Percentiles rank a stretch among this genome's conserved stretches.
These are phyloP conservation scores for Mortierella sp. DNA, from an alignment of 371 early-diverging fungal species.

Conservation along the genomic window DNA sequence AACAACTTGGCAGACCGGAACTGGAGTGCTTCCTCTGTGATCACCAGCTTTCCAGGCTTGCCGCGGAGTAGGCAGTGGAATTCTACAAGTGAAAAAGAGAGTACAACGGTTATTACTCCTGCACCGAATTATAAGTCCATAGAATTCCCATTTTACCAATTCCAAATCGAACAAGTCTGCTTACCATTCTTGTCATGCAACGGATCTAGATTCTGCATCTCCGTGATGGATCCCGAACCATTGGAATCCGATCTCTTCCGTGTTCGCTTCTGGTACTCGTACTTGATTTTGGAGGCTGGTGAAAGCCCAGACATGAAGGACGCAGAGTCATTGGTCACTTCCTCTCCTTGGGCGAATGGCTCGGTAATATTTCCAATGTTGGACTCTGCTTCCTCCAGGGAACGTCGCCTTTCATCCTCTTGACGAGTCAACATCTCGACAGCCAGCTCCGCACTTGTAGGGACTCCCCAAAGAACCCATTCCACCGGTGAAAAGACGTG, in stretches of 20 bases:
- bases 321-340: slow-evolving; percentile 15
- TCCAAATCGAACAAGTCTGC: background rate
- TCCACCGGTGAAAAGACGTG: slow-evolving; percentile 54
- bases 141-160: background rate
- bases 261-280: slow-evolving; percentile 49
- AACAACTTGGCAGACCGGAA: slow-evolving; percentile 50
- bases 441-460: slow-evolving; percentile 49
- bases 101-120: background rate
- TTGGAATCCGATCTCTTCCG: slow-evolving; percentile 23
- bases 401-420: slow-evolving; percentile 17
- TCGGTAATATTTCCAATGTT: background rate
- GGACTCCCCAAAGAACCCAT: slow-evolving; percentile 53
- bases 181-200: slow-evolving; percentile 23
- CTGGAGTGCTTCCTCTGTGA: slow-evolving; percentile 44
- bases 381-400: background rate
- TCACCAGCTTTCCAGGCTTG: slow-evolving; percentile 51
- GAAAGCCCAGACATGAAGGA: slow-evolving; percentile 22
- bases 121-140: background rate
- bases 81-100: slow-evolving; percentile 10
- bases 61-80: slow-evolving; percentile 51
- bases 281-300: slow-evolving; percentile 46
- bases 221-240: background rate
- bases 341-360: slow-evolving; percentile 2
- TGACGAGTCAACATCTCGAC: slow-evolving; percentile 36
- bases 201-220: background rate